A percentile compares a stretch with the other conserved stretches of the same genome.
Evolutionary conservation across 2,329 filamentous ascomycete species (phyloP).

Genomic region (Colletotrichum trifolii): DNA sequence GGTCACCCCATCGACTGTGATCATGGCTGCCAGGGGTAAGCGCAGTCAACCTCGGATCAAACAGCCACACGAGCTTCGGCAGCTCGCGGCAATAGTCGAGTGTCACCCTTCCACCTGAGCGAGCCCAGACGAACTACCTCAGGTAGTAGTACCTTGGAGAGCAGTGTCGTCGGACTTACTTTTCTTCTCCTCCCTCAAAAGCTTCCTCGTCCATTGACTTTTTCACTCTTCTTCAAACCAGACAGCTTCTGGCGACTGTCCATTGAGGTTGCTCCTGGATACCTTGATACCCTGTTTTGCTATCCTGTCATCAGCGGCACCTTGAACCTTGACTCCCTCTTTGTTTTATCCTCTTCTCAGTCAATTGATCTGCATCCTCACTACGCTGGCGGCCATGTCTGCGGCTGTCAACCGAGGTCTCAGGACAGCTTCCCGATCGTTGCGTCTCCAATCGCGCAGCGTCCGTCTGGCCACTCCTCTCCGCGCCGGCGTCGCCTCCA

Average conservation of each 20-base stretch:
- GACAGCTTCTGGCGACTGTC: too few species aligned
- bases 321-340: conserved; percentile 1
- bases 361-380: conserved; percentile 30
- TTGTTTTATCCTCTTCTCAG: neutral
- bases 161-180: neutral
- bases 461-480: conserved; percentile 50
- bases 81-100: conserved; percentile 30
- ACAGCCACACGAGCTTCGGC: conserved; percentile 36
- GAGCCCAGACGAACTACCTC: conserved; percentile 20
- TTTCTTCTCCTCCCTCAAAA: conserved; percentile 16
- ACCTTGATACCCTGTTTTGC: neutral
- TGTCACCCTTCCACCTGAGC: conserved; percentile 27
- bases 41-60: conserved; percentile 39
- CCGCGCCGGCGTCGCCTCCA: conserved; percentile 49
- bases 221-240: neutral
- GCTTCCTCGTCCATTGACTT: conserved; percentile 5
- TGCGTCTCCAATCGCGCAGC: conserved; percentile 58
- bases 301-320: neutral
- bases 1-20: conserved; percentile 13
- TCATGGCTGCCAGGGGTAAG: conserved; percentile 34
- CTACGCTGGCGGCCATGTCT: conserved; percentile 55
- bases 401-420: conserved; percentile 62
- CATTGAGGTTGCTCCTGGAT: conserved; percentile 1
- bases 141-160: neutral
- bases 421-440: conserved; percentile 64